Percentiles rank a stretch among this genome's conserved stretches.
phyloP scores from a whole-genome alignment of 371 early-diverging fungal genomes.

The Entomophthora muscae region DNA sequence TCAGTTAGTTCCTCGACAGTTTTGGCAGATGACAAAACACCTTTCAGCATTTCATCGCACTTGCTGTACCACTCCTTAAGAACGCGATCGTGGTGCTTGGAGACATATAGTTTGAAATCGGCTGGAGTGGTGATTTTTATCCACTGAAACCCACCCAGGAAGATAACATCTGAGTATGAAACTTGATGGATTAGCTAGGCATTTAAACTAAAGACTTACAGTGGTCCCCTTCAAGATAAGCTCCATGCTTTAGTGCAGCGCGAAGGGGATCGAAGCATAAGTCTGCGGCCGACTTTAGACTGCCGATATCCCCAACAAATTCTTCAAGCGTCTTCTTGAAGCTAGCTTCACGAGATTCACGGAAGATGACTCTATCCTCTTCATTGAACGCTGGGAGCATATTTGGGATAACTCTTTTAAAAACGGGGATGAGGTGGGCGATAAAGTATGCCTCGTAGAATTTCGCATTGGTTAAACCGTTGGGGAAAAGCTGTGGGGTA shows the following conservation, averaged over 20 bases:
- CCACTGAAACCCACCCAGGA: not conserved
- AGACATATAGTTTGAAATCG: no score
- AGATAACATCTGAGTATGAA: not conserved
- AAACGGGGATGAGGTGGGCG: not conserved
- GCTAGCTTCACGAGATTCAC: not conserved
- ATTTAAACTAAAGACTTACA: not conserved
- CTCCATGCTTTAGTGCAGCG: not conserved
- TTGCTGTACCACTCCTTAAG: no score
- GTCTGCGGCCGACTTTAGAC: not conserved
- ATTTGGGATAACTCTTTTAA: not conserved
- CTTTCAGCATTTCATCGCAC: no score
- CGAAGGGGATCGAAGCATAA: not conserved
- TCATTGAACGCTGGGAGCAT: not conserved
- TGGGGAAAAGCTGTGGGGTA: not conserved
- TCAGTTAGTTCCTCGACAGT: no score
- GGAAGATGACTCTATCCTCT: not conserved
- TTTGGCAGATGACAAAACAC: no score
- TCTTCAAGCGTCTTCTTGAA: constrained; percentile 2
- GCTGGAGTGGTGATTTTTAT: no score
- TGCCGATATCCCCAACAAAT: not conserved
- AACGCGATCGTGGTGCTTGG: no score
- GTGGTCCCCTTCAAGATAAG: not conserved
- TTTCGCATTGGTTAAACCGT: not conserved
- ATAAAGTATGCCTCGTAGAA: not conserved
- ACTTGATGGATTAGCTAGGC: not conserved